Conservation (phyloP, 495 filamentous ascomycete genomes). For the Neurospora sublineolata region DNA sequence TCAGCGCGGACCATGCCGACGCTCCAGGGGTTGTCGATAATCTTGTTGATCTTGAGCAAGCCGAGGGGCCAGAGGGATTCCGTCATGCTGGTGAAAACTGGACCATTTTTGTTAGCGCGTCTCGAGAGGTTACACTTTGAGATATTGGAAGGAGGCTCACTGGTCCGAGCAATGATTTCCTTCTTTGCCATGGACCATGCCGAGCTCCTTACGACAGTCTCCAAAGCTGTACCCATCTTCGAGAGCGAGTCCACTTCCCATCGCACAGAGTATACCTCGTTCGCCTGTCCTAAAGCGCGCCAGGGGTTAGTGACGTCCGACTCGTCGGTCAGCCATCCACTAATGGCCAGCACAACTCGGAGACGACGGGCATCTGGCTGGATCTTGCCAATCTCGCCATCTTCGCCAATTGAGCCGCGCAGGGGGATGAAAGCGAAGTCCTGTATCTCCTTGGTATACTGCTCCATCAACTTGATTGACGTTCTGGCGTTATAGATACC, state of each 20-base stretch:
- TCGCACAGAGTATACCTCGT: conserved; percentile 72
- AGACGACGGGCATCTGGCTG: conserved; percentile 45
- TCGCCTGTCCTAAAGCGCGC: conserved; percentile 55
- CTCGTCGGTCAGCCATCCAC: conserved; percentile 66
- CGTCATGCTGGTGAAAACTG: conserved; percentile 60
- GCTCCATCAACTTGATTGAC: conserved; percentile 76
- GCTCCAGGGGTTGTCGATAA: conserved; percentile 86
- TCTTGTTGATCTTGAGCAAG: conserved; percentile 64
- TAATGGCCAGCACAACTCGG: conserved; percentile 70
- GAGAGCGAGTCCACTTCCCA: conserved; percentile 73
- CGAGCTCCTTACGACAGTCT: conserved; percentile 59
- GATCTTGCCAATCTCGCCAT: conserved; percentile 31
- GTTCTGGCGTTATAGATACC: conserved; percentile 81
- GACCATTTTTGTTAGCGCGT: conserved; percentile 30
- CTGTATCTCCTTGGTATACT: conserved; percentile 73
- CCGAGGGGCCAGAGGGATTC: conserved; percentile 64
- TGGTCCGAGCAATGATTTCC: conserved; percentile 50
- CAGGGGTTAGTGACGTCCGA: conserved; percentile 64
- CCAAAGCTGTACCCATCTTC: conserved; percentile 65
- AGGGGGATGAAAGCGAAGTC: conserved; percentile 85
- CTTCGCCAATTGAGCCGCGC: conserved; percentile 26
- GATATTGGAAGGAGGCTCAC: conserved; percentile 19
- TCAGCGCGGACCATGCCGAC: conserved; percentile 72
- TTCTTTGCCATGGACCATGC: conserved; percentile 68
- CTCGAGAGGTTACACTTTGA: not conserved